phyloP scores from a whole-genome alignment of 352 stramenopile species.

The Plasmopara viticola region DNA sequence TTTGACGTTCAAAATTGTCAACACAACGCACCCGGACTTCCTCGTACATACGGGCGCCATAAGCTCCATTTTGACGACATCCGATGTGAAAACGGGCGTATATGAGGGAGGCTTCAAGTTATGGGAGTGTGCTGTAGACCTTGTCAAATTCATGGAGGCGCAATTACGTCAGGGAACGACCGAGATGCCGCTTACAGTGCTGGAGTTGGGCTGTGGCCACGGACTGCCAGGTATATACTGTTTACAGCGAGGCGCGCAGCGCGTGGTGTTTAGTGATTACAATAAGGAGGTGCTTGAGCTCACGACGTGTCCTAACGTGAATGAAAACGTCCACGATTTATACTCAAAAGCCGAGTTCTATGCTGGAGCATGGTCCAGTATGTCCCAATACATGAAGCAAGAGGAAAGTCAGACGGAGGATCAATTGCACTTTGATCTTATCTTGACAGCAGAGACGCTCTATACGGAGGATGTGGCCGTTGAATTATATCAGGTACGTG shows the following conservation, averaged over 20 bases:
- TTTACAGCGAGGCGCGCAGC: slow-evolving; percentile 50
- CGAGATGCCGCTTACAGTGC: slow-evolving; percentile 31
- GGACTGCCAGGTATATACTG: slow-evolving; percentile 72
- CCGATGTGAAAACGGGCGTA: slow-evolving; percentile 67
- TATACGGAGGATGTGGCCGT: slow-evolving; percentile 75
- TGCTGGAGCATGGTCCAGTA: slow-evolving; percentile 61
- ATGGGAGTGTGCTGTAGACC: slow-evolving; percentile 76
- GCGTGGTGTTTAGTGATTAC: slow-evolving; percentile 81
- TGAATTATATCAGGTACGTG: slow-evolving; percentile 57
- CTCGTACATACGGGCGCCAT: slow-evolving; percentile 52
- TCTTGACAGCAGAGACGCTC: slow-evolving; percentile 80
- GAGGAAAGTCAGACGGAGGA: slow-evolving; percentile 26
- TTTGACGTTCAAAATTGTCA: slow-evolving; percentile 56
- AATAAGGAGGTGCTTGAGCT: slow-evolving; percentile 86
- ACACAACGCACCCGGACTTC: slow-evolving; percentile 47
- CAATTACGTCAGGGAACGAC: slow-evolving; percentile 15
- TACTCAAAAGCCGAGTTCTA: slow-evolving; percentile 58
- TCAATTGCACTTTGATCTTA: slow-evolving; percentile 60
- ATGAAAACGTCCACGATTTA: slow-evolving; percentile 33
- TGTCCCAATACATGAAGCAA: slow-evolving; percentile 46
- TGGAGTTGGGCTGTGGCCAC: slow-evolving; percentile 79
- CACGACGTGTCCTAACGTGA: slow-evolving; percentile 74
- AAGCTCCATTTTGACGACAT: slow-evolving; percentile 57
- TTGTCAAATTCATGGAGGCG: slow-evolving; percentile 47
- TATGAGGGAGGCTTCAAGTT: slow-evolving; percentile 87